These are phyloP conservation scores for Schizonepeta tenuifolia DNA, from an alignment of 257 asterid genomes.

Conservation along the genomic window DNA sequence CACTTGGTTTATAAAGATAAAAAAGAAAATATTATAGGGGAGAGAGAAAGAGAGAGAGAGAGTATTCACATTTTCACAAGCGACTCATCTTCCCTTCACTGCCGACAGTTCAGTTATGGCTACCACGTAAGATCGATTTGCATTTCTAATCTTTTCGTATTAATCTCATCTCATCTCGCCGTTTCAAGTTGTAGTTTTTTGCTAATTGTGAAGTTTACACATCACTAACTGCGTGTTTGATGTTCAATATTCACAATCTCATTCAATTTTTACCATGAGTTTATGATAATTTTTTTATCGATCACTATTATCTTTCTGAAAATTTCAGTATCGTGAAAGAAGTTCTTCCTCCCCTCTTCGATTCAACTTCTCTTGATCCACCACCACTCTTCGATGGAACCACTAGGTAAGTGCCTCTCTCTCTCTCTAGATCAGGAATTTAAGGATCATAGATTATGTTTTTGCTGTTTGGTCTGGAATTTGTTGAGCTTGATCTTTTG, in stretches of 20 bases:
- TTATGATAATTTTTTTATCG: background rate
- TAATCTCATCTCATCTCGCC: background rate
- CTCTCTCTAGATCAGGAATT: background rate
- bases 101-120: constrained; percentile 28
- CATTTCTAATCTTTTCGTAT: background rate
- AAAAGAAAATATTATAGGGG: too few species aligned
- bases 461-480: constrained; percentile 16
- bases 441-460: background rate
- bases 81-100: background rate
- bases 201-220: background rate
- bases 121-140: constrained; percentile 26
- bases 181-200: background rate
- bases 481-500: background rate
- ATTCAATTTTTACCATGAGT: background rate
- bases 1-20: too few species aligned
- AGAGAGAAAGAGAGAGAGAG: too few species aligned
- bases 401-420: constrained; percentile 62
- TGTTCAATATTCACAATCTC: background rate
- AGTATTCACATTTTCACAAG: background rate
- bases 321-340: constrained; percentile 47
- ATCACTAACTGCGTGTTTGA: background rate
- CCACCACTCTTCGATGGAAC: constrained; percentile 77
- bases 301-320: background rate
- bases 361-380: constrained; percentile 57
- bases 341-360: constrained; percentile 58